A percentile compares a stretch with the other conserved stretches of the same genome.
phyloP scores from a whole-genome alignment of 352 stramenopile species.

The Blastocystis hominis region DNA sequence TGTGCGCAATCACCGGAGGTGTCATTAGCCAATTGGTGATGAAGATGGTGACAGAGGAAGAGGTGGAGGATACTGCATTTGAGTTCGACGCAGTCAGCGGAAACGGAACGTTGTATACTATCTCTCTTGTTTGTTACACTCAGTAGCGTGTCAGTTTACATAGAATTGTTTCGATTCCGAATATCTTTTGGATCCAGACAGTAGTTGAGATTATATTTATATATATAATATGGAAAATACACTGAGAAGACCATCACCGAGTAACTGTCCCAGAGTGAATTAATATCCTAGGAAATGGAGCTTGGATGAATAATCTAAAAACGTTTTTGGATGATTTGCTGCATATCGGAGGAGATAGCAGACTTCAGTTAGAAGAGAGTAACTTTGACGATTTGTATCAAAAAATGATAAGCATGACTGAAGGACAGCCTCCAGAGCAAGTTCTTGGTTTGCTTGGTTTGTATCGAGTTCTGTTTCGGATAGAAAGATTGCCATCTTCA shows the following conservation, averaged over 20 bases:
- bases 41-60: not conserved
- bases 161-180: not conserved
- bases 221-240: no score
- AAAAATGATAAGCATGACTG: not conserved
- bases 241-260: no score
- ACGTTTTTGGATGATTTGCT: not conserved
- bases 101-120: not conserved
- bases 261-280: no score
- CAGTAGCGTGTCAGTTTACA: not conserved
- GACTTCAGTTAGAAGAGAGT: not conserved
- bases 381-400: not conserved
- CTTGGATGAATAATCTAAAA: not conserved
- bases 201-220: no score
- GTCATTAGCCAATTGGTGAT: constrained; percentile 1
- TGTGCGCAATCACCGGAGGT: not conserved
- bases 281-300: no score
- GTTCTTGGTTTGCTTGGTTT: not conserved
- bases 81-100: not conserved
- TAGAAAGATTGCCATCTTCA: not conserved
- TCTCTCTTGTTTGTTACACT: constrained; percentile 28
- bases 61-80: not conserved
- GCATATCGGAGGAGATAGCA: not conserved
- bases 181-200: not conserved
- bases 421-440: not conserved
- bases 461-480: not conserved